Conservation (phyloP, 1,284 basidiomycete genomes). For the Spongispora temasekensis region DNA sequence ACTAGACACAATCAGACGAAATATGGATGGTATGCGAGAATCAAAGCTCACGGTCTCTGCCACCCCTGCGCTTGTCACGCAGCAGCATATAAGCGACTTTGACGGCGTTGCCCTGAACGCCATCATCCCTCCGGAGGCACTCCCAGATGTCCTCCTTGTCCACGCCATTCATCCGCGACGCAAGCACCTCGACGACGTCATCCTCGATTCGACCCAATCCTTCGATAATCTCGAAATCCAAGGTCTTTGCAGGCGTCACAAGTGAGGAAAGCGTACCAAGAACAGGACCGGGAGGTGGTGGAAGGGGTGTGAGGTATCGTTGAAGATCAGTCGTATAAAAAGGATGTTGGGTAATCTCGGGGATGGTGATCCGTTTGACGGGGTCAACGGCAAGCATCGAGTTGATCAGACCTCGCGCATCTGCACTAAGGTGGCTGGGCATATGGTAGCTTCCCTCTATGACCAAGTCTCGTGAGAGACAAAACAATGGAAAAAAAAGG, state of each 20-base stretch:
- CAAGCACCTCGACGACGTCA: conserved; percentile 84
- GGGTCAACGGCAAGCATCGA: conserved; percentile 92
- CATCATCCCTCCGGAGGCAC: conserved; percentile 78
- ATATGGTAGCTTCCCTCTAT: conserved; percentile 84
- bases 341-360: conserved; percentile 86
- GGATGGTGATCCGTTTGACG: conserved; percentile 88
- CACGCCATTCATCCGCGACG: conserved; percentile 74
- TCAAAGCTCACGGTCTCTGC: conserved; percentile 69
- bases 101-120: conserved; percentile 86
- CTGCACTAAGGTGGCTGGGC: conserved; percentile 74
- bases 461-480: not conserved
- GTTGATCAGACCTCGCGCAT: conserved; percentile 77
- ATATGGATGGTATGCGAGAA: conserved; percentile 1
- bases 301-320: conserved; percentile 83
- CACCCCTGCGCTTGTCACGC: conserved; percentile 84
- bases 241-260: conserved; percentile 56
- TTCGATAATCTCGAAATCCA: conserved; percentile 79
- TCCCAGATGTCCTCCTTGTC: conserved; percentile 86
- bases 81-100: conserved; percentile 97
- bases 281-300: conserved; percentile 77
- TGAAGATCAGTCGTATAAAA: conserved; percentile 89
- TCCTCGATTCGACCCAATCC: conserved; percentile 89
- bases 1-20: conserved; percentile 45
- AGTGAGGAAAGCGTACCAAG: conserved; percentile 71
- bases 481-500: conserved; percentile 27